Conservation (phyloP, 2,329 filamentous ascomycete genomes). For the Didymella pinodella region DNA sequence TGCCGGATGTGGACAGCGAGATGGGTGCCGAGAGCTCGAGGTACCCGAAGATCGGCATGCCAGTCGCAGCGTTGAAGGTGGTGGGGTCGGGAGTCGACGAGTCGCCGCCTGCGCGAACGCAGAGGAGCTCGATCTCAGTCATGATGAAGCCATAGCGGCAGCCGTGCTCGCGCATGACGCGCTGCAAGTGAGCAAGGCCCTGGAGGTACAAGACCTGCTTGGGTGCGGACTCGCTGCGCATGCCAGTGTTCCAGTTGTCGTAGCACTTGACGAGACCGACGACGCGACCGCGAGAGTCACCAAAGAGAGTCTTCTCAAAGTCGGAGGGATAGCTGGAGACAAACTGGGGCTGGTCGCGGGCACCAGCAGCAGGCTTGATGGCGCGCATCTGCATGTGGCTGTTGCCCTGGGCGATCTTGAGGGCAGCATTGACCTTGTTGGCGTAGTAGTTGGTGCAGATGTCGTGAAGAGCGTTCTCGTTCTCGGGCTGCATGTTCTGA, state of each 20-base stretch:
- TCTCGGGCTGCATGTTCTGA: slow-evolving; percentile 75
- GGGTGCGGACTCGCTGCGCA: slow-evolving; percentile 84
- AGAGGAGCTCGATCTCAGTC: slow-evolving; percentile 92
- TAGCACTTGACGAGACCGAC: slow-evolving; percentile 91
- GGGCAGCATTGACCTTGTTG: slow-evolving; percentile 84
- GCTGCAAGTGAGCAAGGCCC: slow-evolving; percentile 84
- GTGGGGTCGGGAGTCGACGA: slow-evolving; percentile 45
- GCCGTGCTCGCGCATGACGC: slow-evolving; percentile 90
- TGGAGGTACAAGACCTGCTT: slow-evolving; percentile 89
- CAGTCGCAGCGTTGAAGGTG: slow-evolving; percentile 56
- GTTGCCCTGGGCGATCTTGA: slow-evolving; percentile 75
- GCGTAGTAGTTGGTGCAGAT: slow-evolving; percentile 82
- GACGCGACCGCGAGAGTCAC: slow-evolving; percentile 65
- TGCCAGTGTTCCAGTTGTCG: slow-evolving; percentile 93
- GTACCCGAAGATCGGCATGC: slow-evolving; percentile 82
- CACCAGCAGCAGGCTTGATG: slow-evolving; percentile 47
- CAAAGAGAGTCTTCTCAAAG: slow-evolving; percentile 58
- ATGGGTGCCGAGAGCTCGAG: slow-evolving; percentile 74
- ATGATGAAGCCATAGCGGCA: slow-evolving; percentile 96
- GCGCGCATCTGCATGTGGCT: slow-evolving; percentile 64
- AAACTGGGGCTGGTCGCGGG: slow-evolving; percentile 69
- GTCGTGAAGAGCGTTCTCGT: slow-evolving; percentile 75
- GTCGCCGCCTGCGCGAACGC: slow-evolving; percentile 77
- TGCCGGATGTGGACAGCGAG: slow-evolving; percentile 56
- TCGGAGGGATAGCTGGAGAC: slow-evolving; percentile 68